Evolutionary conservation across 371 early-diverging fungal genomes (phyloP), one percentile per base, ranked within the genome.

Genomic region (Globomyces sp.): DNA sequence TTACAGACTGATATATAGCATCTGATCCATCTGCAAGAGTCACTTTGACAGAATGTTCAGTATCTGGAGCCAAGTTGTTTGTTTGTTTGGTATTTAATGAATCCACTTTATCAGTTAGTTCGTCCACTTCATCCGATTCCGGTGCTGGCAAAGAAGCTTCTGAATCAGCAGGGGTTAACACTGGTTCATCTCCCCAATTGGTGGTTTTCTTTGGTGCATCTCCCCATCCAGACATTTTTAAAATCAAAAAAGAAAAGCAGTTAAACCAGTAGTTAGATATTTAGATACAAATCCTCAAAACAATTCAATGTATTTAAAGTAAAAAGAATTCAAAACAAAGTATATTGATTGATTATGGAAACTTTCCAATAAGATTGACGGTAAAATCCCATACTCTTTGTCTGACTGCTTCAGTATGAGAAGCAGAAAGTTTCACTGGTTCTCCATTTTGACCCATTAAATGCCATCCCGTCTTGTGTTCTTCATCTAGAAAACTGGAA

Each of bases 1-100:
- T 62, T 11, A 78, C 70, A 24, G 67, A 72, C 1, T 61, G 37
- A 61, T 78, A 78, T 11, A 78, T 64, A 24, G 24, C 24, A 1
- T 37, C 40, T 44, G 41, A 43, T 41, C 40, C 24, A 43, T 58
- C 58, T 3, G 58, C 58, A 11, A 58, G 24, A 4, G 42, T 41
- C 9, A 58, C 58, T 13, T 43, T 13, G 2, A 58, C 58, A 43
- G 41, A 41, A 13, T 58, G 42, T 44, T 58, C 58, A 43, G 13
- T 45, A 43, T 58, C 45, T 24, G 24, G 24, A 44, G 42, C 42
- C n/a, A 58, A 45, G 39, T 55, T 36, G 8, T 36, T 36, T 6
- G 34, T 36, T 41, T 55, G 34, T 55, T 55, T 55, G 5, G 34
- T 55, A 39, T 55, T 41, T 8, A 55, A 40, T 41, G 34, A 40